phyloP scores from a whole-genome alignment of 2,329 filamentous ascomycete genomes.

The Diaporthe eres region DNA sequence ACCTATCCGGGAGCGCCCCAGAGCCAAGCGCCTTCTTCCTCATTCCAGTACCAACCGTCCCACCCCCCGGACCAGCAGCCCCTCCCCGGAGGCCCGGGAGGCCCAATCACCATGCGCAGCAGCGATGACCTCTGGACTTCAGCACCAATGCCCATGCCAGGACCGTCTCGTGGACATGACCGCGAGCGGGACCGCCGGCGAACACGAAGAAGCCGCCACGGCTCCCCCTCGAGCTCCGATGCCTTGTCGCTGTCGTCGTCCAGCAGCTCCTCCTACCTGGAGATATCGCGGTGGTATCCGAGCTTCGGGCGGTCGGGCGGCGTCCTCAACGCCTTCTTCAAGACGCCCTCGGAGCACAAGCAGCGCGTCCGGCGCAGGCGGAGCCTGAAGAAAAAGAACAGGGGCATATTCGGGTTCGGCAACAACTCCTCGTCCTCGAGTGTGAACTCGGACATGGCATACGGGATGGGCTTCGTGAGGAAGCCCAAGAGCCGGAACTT shows the following conservation, averaged over 20 bases:
- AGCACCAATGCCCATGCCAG: slow-evolving; percentile 27
- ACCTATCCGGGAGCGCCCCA: slow-evolving; percentile 26
- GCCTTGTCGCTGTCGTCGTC: slow-evolving; percentile 63
- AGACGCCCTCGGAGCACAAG: slow-evolving; percentile 69
- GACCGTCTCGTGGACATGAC: slow-evolving; percentile 31
- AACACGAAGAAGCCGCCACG: slow-evolving; percentile 22
- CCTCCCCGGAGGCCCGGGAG: slow-evolving; percentile 21
- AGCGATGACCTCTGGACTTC: slow-evolving; percentile 28
- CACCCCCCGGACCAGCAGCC: slow-evolving; percentile 27
- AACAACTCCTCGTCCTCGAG: slow-evolving; percentile 68
- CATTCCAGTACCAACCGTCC: slow-evolving; percentile 28
- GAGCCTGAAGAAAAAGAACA: slow-evolving; percentile 60
- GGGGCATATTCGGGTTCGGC: slow-evolving; percentile 69
- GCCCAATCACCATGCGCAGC: slow-evolving; percentile 36
- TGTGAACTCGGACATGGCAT: slow-evolving; percentile 75
- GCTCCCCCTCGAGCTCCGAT: slow-evolving; percentile 50
- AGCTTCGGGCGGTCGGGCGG: slow-evolving; percentile 64
- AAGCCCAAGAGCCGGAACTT: slow-evolving; percentile 52
- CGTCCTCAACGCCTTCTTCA: slow-evolving; percentile 75
- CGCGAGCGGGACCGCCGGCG: slow-evolving; percentile 37
- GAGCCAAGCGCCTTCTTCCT: slow-evolving; percentile 28
- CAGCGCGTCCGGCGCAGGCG: slow-evolving; percentile 55
- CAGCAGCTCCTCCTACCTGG: slow-evolving; percentile 67
- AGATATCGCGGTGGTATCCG: slow-evolving; percentile 72
- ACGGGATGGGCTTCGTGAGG: slow-evolving; percentile 72